Conservation (phyloP, 768 basidiomycete species). For the Lentinula detonsa region DNA sequence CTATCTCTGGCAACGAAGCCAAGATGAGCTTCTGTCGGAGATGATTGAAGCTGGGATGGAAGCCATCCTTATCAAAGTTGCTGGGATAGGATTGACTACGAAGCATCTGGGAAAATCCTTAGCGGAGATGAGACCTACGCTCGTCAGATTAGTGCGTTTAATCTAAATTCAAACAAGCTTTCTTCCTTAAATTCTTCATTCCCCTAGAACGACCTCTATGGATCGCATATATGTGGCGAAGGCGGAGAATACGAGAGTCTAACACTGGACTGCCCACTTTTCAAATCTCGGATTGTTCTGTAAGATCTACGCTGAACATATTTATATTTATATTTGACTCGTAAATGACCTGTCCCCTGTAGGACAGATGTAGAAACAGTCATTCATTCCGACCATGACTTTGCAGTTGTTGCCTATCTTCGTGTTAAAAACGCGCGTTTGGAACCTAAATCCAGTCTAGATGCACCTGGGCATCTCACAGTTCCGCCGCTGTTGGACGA, state of each 20-base stretch:
- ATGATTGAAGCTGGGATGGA: constrained; percentile 81
- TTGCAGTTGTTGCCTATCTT: constrained; percentile 89
- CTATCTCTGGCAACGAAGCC: constrained; percentile 93
- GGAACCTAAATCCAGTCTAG: constrained; percentile 37
- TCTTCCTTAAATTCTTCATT: neutral
- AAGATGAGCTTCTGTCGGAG: constrained; percentile 75
- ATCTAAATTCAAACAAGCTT: neutral
- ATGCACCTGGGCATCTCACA: constrained; percentile 11
- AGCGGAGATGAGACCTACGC: constrained; percentile 63
- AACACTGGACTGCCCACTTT: constrained; percentile 85
- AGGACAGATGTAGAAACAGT: constrained; percentile 67
- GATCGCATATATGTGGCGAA: constrained; percentile 93
- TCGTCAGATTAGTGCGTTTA: constrained; percentile 57
- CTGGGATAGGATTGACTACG: constrained; percentile 81
- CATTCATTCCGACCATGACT: constrained; percentile 73
- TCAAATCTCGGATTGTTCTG: constrained; percentile 72
- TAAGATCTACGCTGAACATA: constrained; percentile 28
- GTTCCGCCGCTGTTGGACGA: constrained; percentile 54
- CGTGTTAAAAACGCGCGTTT: constrained; percentile 68
- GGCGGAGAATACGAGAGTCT: constrained; percentile 97
- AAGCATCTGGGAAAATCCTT: constrained; percentile 78
- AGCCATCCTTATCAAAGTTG: constrained; percentile 89
- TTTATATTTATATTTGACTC: neutral
- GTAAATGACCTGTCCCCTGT: neutral
- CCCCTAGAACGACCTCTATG: constrained; percentile 69